Evolutionary conservation across 345 rosid species (phyloP).

Genomic region (Melaleuca quinquenervia): DNA sequence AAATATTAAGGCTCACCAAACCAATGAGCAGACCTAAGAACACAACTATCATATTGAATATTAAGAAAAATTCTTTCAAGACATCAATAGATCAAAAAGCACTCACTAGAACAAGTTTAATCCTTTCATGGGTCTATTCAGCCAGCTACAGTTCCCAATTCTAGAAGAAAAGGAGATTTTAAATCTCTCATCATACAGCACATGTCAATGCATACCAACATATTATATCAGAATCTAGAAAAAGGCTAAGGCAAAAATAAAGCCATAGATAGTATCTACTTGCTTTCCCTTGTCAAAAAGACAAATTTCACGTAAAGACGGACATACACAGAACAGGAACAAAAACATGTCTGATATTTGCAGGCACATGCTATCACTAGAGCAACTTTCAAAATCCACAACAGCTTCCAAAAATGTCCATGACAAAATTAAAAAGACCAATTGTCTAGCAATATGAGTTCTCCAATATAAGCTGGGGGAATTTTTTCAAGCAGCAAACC

Average conservation of each 20-base stretch:
- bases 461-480: not conserved
- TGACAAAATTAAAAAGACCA: not conserved
- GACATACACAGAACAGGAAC: not conserved
- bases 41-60: not conserved
- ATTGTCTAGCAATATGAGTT: not conserved
- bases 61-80: not conserved
- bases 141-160: not conserved
- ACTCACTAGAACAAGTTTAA: not conserved
- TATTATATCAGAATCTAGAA: not conserved
- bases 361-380: not conserved
- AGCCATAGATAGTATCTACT: not conserved
- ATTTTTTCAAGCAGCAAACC: slow-evolving; percentile 26
- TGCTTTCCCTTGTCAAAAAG: not conserved
- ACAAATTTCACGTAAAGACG: not conserved
- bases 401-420: not conserved
- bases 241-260: not conserved
- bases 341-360: not conserved
- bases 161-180: not conserved
- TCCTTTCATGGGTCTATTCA: not conserved
- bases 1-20: not conserved
- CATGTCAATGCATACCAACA: not conserved
- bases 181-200: not conserved
- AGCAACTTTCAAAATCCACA: not conserved
- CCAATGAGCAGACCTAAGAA: not conserved
- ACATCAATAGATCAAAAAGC: not conserved